phyloP scores from a whole-genome alignment of 2,329 filamentous ascomycete genomes.

The Alternaria conjuncta region DNA sequence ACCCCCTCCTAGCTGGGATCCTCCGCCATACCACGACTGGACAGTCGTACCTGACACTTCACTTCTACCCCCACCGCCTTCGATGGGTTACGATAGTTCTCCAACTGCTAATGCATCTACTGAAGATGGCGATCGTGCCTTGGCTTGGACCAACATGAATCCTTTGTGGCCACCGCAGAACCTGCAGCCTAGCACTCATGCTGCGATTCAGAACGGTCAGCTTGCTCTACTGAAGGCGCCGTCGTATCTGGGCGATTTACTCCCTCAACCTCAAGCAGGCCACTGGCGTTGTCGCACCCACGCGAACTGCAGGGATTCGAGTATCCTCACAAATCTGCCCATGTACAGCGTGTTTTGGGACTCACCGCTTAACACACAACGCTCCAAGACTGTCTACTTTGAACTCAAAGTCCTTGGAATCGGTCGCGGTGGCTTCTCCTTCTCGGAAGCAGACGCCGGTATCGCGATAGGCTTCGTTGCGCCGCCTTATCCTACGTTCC shows the following conservation, averaged over 20 bases:
- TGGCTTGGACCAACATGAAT: slow-evolving; percentile 68
- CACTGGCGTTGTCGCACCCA: slow-evolving; percentile 55
- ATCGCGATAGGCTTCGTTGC: slow-evolving; percentile 75
- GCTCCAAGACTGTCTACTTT: slow-evolving; percentile 70
- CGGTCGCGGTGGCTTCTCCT: slow-evolving; percentile 37
- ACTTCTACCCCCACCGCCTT: slow-evolving; percentile 74
- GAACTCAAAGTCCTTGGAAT: slow-evolving; percentile 66
- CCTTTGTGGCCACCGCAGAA: slow-evolving; percentile 63
- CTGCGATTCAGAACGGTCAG: slow-evolving; percentile 60
- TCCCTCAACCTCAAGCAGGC: slow-evolving; percentile 54
- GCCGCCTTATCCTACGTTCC: slow-evolving; percentile 77
- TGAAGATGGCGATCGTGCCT: slow-evolving; percentile 68
- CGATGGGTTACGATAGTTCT: slow-evolving; percentile 69
- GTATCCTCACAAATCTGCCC: slow-evolving; percentile 71
- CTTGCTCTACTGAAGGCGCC: slow-evolving; percentile 50
- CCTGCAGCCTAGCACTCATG: slow-evolving; percentile 56
- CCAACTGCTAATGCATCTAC: slow-evolving; percentile 73
- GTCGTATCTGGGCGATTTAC: slow-evolving; percentile 46
- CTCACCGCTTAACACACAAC: slow-evolving; percentile 63
- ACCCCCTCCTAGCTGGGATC: slow-evolving; percentile 48
- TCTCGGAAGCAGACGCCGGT: slow-evolving; percentile 56
- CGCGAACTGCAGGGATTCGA: slow-evolving; percentile 61
- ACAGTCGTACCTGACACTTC: slow-evolving; percentile 74
- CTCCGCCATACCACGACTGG: slow-evolving; percentile 74
- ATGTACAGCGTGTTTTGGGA: slow-evolving; percentile 67